These are phyloP conservation scores for Beta corolliflora DNA, from an alignment of 179 eudicot genomes.

Conservation along the genomic window DNA sequence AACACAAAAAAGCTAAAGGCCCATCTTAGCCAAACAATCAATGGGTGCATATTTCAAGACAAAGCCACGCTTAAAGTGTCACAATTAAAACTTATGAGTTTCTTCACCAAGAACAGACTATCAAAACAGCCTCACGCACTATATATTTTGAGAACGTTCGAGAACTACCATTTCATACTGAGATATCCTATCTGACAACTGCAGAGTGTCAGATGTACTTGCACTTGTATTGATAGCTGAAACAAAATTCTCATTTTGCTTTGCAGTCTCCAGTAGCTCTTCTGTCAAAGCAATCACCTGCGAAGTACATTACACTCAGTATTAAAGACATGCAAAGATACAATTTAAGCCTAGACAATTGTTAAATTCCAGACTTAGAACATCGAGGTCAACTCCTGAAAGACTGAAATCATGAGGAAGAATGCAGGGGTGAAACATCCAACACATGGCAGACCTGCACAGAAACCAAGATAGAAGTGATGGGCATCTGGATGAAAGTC, in stretches of 20 bases:
- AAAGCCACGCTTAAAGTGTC: neutral
- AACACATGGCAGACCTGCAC: conserved; percentile 86
- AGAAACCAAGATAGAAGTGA: conserved; percentile 81
- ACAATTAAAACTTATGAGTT: neutral
- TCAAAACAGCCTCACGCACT: neutral
- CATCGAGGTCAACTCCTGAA: conserved; percentile 64
- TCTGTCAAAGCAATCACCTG: conserved; percentile 95
- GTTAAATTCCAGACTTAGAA: conserved; percentile 54
- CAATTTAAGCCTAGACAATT: conserved; percentile 22
- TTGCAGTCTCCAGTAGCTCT: conserved; percentile 89
- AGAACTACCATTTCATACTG: conserved; percentile 46
- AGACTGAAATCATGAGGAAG: conserved; percentile 71
- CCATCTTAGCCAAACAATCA: neutral
- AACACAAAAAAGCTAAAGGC: neutral
- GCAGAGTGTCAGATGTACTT: conserved; percentile 47
- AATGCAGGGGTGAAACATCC: conserved; percentile 64
- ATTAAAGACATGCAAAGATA: conserved; percentile 17
- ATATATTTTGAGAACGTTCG: neutral
- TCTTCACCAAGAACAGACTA: neutral
- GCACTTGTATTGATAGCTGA: conserved; percentile 43
- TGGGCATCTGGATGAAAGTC: conserved; percentile 64
- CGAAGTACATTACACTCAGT: neutral
- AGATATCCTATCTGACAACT: conserved; percentile 31
- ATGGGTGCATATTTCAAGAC: neutral
- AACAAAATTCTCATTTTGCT: conserved; percentile 61